A percentile compares a stretch with the other conserved stretches of the same genome.
phyloP scores from a whole-genome alignment of 2,329 filamentous ascomycete genomes.

The Aureobasidium musti region DNA sequence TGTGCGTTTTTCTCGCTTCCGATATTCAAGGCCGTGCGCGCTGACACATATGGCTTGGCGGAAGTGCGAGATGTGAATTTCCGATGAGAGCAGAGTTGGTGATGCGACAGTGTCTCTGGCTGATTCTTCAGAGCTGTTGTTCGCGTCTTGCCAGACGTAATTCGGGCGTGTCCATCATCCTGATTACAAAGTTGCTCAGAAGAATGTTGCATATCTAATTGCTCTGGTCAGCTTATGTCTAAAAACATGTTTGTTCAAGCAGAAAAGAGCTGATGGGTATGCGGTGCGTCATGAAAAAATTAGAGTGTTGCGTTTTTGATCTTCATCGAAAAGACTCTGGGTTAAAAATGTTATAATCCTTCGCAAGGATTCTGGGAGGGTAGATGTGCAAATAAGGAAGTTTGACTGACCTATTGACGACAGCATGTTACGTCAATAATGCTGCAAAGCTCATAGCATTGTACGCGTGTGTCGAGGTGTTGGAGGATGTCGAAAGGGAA shows the following conservation, averaged over 20 bases:
- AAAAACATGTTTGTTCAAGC: neutral
- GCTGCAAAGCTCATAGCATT: neutral
- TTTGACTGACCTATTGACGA: conserved; percentile 11
- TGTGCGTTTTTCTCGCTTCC: conserved; percentile 23
- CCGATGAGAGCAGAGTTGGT: neutral
- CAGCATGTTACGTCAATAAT: neutral
- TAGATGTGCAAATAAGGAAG: neutral
- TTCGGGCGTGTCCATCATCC: neutral
- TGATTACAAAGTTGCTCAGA: too few relatives aligned
- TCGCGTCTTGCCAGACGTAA: too few relatives aligned
- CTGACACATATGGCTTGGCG: conserved; percentile 14
- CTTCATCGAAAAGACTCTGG: conserved; percentile 27
- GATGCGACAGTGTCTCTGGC: too few relatives aligned
- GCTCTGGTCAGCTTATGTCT: conserved; percentile 3
- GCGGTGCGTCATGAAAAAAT: conserved; percentile 28
- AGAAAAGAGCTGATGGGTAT: neutral
- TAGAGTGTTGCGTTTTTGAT: conserved; percentile 29
- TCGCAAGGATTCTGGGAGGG: neutral
- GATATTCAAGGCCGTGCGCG: conserved; percentile 14
- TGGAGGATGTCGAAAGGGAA: neutral
- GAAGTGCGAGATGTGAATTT: neutral
- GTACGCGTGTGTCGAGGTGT: neutral
- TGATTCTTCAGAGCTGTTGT: too few relatives aligned
- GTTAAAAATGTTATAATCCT: conserved; percentile 28
- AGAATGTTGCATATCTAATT: too few relatives aligned